Conservation (phyloP, 805 yeast genomes). For the Teunomyces aglyptinius region DNA sequence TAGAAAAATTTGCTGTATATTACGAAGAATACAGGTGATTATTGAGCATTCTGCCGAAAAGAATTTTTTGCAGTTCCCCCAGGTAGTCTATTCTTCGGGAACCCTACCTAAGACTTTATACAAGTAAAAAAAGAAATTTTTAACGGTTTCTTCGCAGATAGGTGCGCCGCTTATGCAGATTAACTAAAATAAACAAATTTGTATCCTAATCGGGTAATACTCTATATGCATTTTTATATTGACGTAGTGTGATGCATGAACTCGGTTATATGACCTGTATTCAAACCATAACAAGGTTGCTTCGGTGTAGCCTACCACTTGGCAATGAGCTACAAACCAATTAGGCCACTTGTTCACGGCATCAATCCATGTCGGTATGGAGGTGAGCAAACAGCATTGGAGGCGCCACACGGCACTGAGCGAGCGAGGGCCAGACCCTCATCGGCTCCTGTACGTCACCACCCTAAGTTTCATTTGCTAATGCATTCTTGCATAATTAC, state of each 20-base stretch:
- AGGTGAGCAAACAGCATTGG: background rate
- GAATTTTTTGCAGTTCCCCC: background rate
- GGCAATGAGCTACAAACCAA: background rate
- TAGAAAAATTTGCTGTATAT: background rate
- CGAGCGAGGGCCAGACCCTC: background rate
- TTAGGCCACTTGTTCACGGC: background rate
- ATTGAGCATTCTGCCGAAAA: background rate
- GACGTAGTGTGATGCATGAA: background rate
- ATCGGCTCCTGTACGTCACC: background rate
- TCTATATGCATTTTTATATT: background rate
- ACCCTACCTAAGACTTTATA: background rate
- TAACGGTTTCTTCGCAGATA: conserved; percentile 2
- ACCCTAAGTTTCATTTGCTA: background rate
- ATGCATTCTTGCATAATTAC: background rate
- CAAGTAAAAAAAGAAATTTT: background rate
- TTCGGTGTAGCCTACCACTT: background rate
- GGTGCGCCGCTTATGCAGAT: background rate
- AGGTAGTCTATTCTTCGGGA: background rate
- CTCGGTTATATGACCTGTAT: no score
- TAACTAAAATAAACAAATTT: background rate
- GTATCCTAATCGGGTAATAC: background rate
- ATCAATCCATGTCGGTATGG: background rate
- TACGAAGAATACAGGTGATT: background rate
- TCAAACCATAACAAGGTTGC: background rate
- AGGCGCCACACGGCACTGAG: background rate